Base-by-base conservation (phyloP, 2,329 filamentous ascomycete genomes). In the Leptographium procerum region DNA sequence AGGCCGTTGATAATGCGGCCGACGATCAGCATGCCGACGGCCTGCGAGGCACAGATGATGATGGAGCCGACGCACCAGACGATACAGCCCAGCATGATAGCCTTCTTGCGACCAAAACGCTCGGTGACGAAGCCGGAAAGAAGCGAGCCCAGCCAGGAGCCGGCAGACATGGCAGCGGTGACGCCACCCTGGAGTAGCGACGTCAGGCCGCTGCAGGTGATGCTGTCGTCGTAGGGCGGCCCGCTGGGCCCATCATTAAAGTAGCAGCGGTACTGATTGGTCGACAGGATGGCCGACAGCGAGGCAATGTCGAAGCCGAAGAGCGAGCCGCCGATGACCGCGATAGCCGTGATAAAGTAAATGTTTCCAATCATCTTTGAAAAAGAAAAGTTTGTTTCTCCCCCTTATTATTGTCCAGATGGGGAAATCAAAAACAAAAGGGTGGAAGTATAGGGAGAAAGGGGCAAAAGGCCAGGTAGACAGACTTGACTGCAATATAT, bases 1-100 rank as follows among this genome's bases (percentile, higher is more conserved):
- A 89, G 68, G 60, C 86, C 86, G 71, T 88, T 88, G 73, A 90
- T 82, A 68, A 87, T 69, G 65, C 86, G 85, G 53, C 86, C 85
- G 29, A 80, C 82, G 53, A 86, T 80, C 26, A 90, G 75, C 86
- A 78, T 78, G 36, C 71, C 71, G 57, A 77, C 75, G 64, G 77
- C 75, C 53, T 76, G 71, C 1, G 75, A 67, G 31, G 77, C 77
- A 58, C 71, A 74, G 43, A 70, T 67, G 55, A 81, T 65, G 56
- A 73, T 69, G 2, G 75, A 80, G 4, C 78, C 78, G 58, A 80
- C 76, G 66, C 65, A 81, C 80, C 77, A 81, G 61, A 80, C 70
- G 19, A 77, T 31, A 16, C 73, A 75, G 11, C 77, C 78, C 34
- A 76, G 66, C 69, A 79, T 77, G 65, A 81, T 79, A 13, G 77